Conservation (phyloP, 805 yeast genomes). For the Barnettozyma sucrosica region DNA sequence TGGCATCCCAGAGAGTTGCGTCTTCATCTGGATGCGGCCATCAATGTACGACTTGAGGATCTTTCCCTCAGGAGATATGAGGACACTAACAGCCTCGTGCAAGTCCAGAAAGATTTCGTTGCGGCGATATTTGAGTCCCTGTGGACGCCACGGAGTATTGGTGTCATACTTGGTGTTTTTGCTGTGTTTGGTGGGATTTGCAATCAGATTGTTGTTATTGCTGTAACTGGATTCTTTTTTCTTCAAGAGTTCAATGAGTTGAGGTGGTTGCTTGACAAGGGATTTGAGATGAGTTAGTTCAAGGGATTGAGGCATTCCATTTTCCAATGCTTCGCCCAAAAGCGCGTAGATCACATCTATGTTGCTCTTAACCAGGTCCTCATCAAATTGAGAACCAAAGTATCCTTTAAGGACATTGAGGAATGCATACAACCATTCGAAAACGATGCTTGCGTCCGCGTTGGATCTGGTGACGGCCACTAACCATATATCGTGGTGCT, state of each 20-base stretch:
- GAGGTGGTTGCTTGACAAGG: conserved; percentile 24
- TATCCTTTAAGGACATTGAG: conserved; percentile 45
- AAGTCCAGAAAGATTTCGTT: conserved; percentile 78
- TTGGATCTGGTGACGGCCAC: conserved; percentile 89
- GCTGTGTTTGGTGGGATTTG: neutral
- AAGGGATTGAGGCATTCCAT: conserved; percentile 69
- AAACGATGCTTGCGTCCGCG: conserved; percentile 72
- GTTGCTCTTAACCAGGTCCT: conserved; percentile 52
- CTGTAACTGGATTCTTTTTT: neutral
- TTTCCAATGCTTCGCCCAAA: conserved; percentile 69
- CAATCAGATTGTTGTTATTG: neutral
- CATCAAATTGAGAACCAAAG: conserved; percentile 29
- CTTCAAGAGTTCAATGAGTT: conserved; percentile 2
- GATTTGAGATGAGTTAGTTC: conserved; percentile 41
- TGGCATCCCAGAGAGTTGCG: conserved; percentile 79
- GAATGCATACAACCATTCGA: conserved; percentile 71
- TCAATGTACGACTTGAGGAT: conserved; percentile 66
- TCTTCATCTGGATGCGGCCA: conserved; percentile 65
- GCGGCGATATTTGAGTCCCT: conserved; percentile 68
- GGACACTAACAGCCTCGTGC: conserved; percentile 64
- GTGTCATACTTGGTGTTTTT: conserved; percentile 6
- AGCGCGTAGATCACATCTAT: conserved; percentile 70
- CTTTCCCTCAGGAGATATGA: conserved; percentile 60
- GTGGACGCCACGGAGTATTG: conserved; percentile 57
- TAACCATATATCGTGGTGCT: conserved; percentile 58